Percentiles rank a stretch among this genome's conserved stretches.
These are phyloP conservation scores for Coniochaeta sp. DNA, from an alignment of 2,329 filamentous ascomycete genomes.

Conservation along the genomic window DNA sequence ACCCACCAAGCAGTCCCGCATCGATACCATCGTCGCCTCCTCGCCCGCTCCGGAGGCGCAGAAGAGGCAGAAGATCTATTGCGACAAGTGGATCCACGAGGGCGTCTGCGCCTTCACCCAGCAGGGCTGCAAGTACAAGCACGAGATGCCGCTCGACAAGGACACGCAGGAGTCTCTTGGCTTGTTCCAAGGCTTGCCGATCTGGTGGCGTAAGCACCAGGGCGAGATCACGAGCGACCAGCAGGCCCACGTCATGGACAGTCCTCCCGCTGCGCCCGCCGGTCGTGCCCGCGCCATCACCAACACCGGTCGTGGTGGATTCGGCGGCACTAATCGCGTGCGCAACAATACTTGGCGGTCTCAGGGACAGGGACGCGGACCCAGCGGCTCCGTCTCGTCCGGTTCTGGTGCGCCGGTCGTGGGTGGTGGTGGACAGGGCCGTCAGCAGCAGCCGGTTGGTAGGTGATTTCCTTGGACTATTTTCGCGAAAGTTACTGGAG, in stretches of 20 bases:
- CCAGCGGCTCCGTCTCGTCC: not conserved
- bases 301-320: not conserved
- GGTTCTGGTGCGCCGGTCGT: not conserved
- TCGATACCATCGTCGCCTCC: slow-evolving; percentile 27
- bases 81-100: slow-evolving; percentile 83
- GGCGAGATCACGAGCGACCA: slow-evolving; percentile 29
- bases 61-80: slow-evolving; percentile 63
- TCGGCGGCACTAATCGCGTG: not conserved
- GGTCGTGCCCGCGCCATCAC: not conserved
- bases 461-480: not conserved
- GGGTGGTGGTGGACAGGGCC: not conserved
- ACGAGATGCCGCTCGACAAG: slow-evolving; percentile 74
- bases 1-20: slow-evolving; percentile 5
- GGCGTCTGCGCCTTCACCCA: slow-evolving; percentile 80
- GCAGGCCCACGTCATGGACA: not conserved
- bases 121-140: slow-evolving; percentile 82
- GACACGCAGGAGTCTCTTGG: slow-evolving; percentile 63
- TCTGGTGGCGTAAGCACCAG: slow-evolving; percentile 52
- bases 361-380: not conserved
- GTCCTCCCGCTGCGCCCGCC: not conserved
- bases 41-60: slow-evolving; percentile 23
- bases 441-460: not conserved
- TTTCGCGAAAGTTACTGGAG: no score
- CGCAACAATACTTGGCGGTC: not conserved
- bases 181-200: slow-evolving; percentile 56